Conservation (phyloP, 2,329 filamentous ascomycete genomes). For the Xylaria sp. region DNA sequence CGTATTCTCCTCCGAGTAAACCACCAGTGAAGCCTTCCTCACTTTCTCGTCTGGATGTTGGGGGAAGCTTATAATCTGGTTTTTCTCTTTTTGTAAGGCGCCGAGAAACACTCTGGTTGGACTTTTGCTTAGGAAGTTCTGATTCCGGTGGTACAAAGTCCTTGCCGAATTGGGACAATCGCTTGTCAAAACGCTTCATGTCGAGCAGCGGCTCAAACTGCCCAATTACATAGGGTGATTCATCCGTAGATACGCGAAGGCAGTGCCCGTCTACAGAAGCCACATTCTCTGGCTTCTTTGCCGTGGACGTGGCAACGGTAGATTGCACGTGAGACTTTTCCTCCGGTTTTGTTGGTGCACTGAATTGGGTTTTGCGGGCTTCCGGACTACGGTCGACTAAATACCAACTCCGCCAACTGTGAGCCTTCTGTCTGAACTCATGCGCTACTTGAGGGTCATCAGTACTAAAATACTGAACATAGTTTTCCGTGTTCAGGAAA, state of each 20-base stretch:
- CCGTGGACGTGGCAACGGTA: slow-evolving; percentile 42
- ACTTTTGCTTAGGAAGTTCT: slow-evolving; percentile 45
- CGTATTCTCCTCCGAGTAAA: slow-evolving; percentile 62
- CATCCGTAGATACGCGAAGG: slow-evolving; percentile 57
- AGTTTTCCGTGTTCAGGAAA: slow-evolving; percentile 85
- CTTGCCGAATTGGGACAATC: slow-evolving; percentile 62
- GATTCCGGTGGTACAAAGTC: slow-evolving; percentile 51
- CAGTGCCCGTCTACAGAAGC: slow-evolving; percentile 51
- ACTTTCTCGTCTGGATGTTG: slow-evolving; percentile 44
- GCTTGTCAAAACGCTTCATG: slow-evolving; percentile 66
- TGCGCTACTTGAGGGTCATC: slow-evolving; percentile 75
- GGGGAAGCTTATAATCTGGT: slow-evolving; percentile 46
- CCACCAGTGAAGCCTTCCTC: slow-evolving; percentile 63
- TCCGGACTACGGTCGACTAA: slow-evolving; percentile 74
- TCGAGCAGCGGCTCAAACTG: slow-evolving; percentile 76
- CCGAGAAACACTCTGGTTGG: slow-evolving; percentile 39
- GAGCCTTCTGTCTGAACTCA: slow-evolving; percentile 77
- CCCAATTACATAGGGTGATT: slow-evolving; percentile 71
- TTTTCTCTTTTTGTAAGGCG: slow-evolving; percentile 40
- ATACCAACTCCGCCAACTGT: slow-evolving; percentile 93
- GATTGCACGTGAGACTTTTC: slow-evolving; percentile 49
- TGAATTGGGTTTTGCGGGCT: slow-evolving; percentile 47
- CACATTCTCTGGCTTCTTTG: slow-evolving; percentile 49
- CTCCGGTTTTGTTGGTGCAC: slow-evolving; percentile 46
- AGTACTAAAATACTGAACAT: slow-evolving; percentile 90